Conservation (phyloP, 768 basidiomycete genomes). For the Lactarius deliciosus region DNA sequence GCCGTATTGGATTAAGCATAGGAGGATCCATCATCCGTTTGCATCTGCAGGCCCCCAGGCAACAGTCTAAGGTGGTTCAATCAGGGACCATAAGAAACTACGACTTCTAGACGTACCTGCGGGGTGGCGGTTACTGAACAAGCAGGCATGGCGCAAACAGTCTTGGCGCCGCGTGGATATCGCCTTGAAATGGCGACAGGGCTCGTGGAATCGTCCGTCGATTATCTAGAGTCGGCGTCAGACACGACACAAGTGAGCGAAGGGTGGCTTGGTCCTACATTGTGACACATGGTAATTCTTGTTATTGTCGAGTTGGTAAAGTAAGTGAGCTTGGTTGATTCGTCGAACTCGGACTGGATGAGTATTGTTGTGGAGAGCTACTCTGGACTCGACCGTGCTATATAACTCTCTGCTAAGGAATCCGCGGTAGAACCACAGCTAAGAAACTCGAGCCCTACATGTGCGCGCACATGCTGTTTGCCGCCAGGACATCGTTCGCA, state of each 20-base stretch:
- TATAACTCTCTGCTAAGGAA: constrained; percentile 24
- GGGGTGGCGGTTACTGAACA: constrained; percentile 33
- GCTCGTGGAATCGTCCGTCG: constrained; percentile 32
- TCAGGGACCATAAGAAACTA: constrained; percentile 8
- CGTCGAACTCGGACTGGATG: constrained; percentile 12
- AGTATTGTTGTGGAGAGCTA: constrained; percentile 5
- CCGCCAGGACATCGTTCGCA: constrained; percentile 25
- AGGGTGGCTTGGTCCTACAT: constrained; percentile 21
- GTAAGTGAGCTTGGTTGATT: constrained; percentile 12
- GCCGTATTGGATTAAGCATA: constrained; percentile 33
- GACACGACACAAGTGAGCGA: not conserved
- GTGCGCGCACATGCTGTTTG: constrained; percentile 22
- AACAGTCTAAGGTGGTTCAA: constrained; percentile 17
- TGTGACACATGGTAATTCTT: constrained; percentile 29
- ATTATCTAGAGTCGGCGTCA: constrained; percentile 28
- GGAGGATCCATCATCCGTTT: constrained; percentile 31
- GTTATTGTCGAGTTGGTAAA: not conserved
- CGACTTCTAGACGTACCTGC: constrained; percentile 22
- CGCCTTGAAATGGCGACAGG: constrained; percentile 32
- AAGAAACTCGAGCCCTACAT: constrained; percentile 11
- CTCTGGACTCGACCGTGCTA: constrained; percentile 11
- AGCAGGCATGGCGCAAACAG: constrained; percentile 29
- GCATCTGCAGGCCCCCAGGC: constrained; percentile 24
- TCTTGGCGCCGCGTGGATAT: constrained; percentile 34
- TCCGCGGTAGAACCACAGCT: constrained; percentile 8